Base-by-base conservation (phyloP, 352 stramenopile genomes). In the Phytophthora crassamura region DNA sequence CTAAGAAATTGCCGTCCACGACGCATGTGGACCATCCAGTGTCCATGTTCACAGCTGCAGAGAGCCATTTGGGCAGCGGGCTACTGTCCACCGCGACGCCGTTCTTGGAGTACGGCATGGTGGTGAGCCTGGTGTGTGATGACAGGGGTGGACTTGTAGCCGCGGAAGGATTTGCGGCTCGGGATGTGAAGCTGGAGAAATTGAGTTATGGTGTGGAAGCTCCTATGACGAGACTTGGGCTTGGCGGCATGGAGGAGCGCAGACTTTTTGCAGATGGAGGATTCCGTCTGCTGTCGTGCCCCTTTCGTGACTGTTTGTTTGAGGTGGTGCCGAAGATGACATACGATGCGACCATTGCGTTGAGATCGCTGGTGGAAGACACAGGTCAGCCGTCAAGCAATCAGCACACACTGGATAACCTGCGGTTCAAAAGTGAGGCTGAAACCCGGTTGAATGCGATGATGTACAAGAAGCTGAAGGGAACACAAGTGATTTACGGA, bases 311-410 rank as follows among this genome's bases (percentile, higher is more conserved):
- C 52, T 91, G 84, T 18, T 52, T 91, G 48, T 93, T 93, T 33
- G 82, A 90, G 48, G 62, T 92, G 20, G 72, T 92, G 8, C 84
- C 84, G 3, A 89, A 89, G 46, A 90, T 91, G 84, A 86, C 65
- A 16, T 93, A 90, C 16, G 84, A 93, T 36, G 76, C 84, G 3
- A 90, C 82, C 1, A 67, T 80, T 35, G 69, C 70, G 7, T 59
- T 88, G 3, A 63, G 81, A 15, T 71, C 69, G 18, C 59, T 67
- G 32, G 3, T 62, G 14, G 63, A 59, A 39, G 46, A 47, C 16
- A 34, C 28, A 4, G 45, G 50, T 5, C 50, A 60, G 30, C 48
- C 56, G 41, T 14, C 41, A 35, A 60, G 34, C 40, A 68, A 54
- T 4, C 70, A 75, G 12, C 67, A 77, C 39, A 70, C 64, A 8